These are phyloP conservation scores for Cichorium intybus DNA, from an alignment of 140 eudicot genomes.

Conservation along the genomic window DNA sequence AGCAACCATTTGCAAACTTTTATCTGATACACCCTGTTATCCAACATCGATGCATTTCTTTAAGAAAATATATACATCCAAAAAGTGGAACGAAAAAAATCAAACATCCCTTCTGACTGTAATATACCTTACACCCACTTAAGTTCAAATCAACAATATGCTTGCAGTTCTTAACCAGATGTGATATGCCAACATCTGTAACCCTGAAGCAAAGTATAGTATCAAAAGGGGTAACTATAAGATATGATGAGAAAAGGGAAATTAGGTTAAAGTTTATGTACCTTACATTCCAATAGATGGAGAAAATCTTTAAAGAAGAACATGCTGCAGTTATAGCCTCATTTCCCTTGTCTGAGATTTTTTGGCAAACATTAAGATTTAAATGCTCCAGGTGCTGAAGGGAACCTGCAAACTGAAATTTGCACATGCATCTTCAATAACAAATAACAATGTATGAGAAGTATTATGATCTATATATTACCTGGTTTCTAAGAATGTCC, in stretches of 20 bases:
- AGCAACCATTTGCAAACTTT: constrained; percentile 62
- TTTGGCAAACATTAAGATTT: constrained; percentile 91
- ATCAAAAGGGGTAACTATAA: constrained; percentile 11
- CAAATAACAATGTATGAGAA: background rate
- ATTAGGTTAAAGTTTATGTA: constrained; percentile 24
- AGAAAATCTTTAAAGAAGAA: constrained; percentile 62
- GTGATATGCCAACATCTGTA: constrained; percentile 68
- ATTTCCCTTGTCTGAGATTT: constrained; percentile 76
- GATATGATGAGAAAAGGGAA: background rate
- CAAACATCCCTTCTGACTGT: background rate
- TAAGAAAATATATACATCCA: background rate
- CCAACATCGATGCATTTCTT: constrained; percentile 15
- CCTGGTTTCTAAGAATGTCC: constrained; percentile 57
- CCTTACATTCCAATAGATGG: constrained; percentile 99
- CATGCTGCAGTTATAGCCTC: constrained; percentile 59
- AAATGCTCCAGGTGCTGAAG: constrained; percentile 60
- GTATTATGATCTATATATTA: no score
- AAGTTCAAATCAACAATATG: constrained; percentile 78
- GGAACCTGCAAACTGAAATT: constrained; percentile 50
- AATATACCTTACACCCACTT: constrained; percentile 92
- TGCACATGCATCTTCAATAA: constrained; percentile 12
- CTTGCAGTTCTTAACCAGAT: constrained; percentile 80
- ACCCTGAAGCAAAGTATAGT: constrained; percentile 53
- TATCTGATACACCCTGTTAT: constrained; percentile 77
- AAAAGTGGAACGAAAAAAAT: background rate